Evolutionary conservation across 2,329 filamentous ascomycete species (phyloP).

Genomic region (Onygenales sp.): DNA sequence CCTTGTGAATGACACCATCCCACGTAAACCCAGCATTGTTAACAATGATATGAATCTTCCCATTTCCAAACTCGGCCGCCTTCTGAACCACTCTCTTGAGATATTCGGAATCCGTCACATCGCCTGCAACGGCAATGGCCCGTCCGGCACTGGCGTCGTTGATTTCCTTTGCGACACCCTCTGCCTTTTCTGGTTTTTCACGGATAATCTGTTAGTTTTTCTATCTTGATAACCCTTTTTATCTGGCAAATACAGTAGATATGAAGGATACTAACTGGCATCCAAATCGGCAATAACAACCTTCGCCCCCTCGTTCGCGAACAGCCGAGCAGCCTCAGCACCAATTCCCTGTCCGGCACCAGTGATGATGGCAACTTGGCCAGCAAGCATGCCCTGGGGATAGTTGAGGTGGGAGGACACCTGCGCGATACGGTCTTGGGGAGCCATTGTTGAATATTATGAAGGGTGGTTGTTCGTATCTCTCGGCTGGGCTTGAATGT

Average conservation of each 20-base stretch:
- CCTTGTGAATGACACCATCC: slow-evolving; percentile 86
- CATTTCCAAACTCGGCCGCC: slow-evolving; percentile 68
- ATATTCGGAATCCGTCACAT: slow-evolving; percentile 64
- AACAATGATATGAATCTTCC: slow-evolving; percentile 84
- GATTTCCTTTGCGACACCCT: slow-evolving; percentile 60
- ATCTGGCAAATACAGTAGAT: not conserved
- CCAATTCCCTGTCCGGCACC: slow-evolving; percentile 82
- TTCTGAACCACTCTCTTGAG: slow-evolving; percentile 62
- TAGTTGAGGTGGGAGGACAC: slow-evolving; percentile 73
- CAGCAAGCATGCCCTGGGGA: slow-evolving; percentile 66
- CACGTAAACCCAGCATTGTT: slow-evolving; percentile 91
- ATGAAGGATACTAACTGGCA: slow-evolving; percentile 41
- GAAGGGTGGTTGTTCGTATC: no score
- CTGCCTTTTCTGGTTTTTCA: slow-evolving; percentile 53
- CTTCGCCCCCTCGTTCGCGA: slow-evolving; percentile 80
- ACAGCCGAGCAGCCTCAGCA: slow-evolving; percentile 69
- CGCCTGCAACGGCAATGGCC: slow-evolving; percentile 65
- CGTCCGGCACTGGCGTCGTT: slow-evolving; percentile 52
- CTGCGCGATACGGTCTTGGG: slow-evolving; percentile 54
- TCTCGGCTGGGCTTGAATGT: no score
- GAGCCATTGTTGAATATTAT: slow-evolving; percentile 27
- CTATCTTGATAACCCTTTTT: not conserved
- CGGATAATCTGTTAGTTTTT: slow-evolving; percentile 7
- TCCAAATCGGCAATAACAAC: slow-evolving; percentile 81
- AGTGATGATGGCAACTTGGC: slow-evolving; percentile 80